Evolutionary conservation across 805 yeast species (phyloP), one percentile per base, ranked within the genome.

Genomic region (Tetrapisispora fleetii): DNA sequence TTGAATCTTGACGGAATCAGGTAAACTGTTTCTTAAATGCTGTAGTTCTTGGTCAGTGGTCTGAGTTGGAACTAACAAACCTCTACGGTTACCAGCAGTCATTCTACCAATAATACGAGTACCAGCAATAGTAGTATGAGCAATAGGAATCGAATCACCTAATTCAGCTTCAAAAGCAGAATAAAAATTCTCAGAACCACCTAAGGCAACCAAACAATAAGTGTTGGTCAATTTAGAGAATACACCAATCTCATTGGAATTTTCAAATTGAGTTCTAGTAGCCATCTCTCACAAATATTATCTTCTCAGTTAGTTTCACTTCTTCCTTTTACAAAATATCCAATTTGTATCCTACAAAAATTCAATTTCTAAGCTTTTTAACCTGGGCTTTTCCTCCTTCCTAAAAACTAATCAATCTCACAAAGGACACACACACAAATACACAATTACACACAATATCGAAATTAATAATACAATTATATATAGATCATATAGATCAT

Each of bases 11-110:
- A 93, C 96, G 46, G 82, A 70, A 62, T 93, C 99, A 16, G 99
- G 99, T 59, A 93, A 78, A 55, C 95, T 81, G 74, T 93, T 93
- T 78, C 99, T 81, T 63, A 93, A 73, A 71, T 93, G 99, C 83
- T 89, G 93, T 57, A 93, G 79, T 70, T 93, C 99, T 71, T 93
- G 98, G 70, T 93, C 99, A 6, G 97, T 87, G 41, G 99, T 93
- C 70, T 90, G 96, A 13, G 95, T 85, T 53, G 99, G 99, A 16
- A 93, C 99, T 50, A 93, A 77, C 55, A 93, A 73, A 35, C 99
- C 99, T 67, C 98, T 81, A 75, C 99, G 84, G 78, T 93, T 93
- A 62, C 96, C 99, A 41, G 96, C 97, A 39, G 96, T 85, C 95
- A 93, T 85, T 69, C 99, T 80, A 62, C 99, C 99, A 52, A 93